A percentile compares a stretch with the other conserved stretches of the same genome.
phyloP scores from a whole-genome alignment of 345 rosid genomes.

The Linum usitatissimum region DNA sequence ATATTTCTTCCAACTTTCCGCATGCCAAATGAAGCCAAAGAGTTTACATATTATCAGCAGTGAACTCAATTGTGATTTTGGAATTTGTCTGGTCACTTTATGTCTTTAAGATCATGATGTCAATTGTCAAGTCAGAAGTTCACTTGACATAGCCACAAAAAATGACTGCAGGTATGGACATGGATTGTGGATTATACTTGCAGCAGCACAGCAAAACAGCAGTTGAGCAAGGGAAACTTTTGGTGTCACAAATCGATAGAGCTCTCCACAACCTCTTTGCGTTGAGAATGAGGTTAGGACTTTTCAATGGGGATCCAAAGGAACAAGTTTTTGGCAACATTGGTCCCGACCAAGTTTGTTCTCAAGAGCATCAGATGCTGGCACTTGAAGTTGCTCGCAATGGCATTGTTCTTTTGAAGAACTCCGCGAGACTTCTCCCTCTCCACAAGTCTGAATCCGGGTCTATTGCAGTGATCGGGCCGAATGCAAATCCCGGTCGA shows the following conservation, averaged over 20 bases:
- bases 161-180: constrained; percentile 64
- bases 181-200: constrained; percentile 70
- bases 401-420: constrained; percentile 50
- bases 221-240: constrained; percentile 31
- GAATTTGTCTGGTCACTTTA: too few relatives aligned
- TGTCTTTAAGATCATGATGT: too few relatives aligned
- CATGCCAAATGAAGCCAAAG: too few relatives aligned
- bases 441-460: constrained; percentile 4
- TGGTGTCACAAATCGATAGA: constrained; percentile 25
- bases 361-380: constrained; percentile 23
- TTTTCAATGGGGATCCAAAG: constrained; percentile 43
- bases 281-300: constrained; percentile 57
- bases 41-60: too few relatives aligned
- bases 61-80: too few relatives aligned
- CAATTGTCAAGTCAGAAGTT: too few relatives aligned
- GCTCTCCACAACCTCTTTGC: constrained; percentile 24
- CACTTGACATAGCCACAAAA: background rate
- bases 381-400: constrained; percentile 48
- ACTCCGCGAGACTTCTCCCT: constrained; percentile 28
- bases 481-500: constrained; percentile 39
- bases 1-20: too few relatives aligned
- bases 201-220: constrained; percentile 39
- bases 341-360: constrained; percentile 23
- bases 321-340: constrained; percentile 23
- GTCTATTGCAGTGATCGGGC: constrained; percentile 40